Percentiles rank a stretch among this genome's conserved stretches.
phyloP scores from a whole-genome alignment of 257 asterid species.

The Vinca minor region DNA sequence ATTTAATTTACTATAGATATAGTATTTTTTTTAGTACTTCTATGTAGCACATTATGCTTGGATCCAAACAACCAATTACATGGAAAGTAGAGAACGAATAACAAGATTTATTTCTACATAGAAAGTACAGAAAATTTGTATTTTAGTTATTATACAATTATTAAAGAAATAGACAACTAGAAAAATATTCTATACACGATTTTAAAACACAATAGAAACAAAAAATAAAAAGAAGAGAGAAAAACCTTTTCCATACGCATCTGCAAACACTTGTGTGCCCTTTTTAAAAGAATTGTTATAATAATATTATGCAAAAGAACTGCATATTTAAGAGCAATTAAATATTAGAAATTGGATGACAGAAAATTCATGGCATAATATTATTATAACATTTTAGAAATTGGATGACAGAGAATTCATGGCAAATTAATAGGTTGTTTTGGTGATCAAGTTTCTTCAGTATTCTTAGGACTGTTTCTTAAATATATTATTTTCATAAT shows the following conservation, averaged over 20 bases:
- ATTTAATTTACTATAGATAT: too few species aligned
- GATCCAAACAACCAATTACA: too few species aligned
- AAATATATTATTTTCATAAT: conserved; percentile 30
- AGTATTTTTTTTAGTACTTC: too few species aligned
- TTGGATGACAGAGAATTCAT: too few species aligned
- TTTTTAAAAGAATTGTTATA: conserved; percentile 32
- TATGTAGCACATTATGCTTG: too few species aligned
- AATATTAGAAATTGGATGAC: not conserved
- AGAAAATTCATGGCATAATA: too few species aligned
- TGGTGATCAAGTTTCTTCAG: not conserved
- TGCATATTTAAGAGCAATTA: not conserved
- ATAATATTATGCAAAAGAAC: not conserved
- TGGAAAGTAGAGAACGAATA: conserved; percentile 1
- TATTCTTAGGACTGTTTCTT: not conserved
- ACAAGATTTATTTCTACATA: conserved; percentile 10
- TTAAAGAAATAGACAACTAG: conserved; percentile 20
- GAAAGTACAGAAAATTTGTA: conserved; percentile 26
- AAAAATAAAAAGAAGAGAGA: conserved; percentile 37
- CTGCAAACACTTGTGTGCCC: conserved; percentile 17
- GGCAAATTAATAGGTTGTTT: not conserved
- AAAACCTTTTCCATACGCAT: conserved; percentile 36
- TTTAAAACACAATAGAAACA: conserved; percentile 23
- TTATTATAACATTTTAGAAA: too few species aligned
- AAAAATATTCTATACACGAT: conserved; percentile 12
- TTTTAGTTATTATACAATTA: conserved; percentile 12